Percentiles rank a stretch among this genome's conserved stretches.
These are phyloP conservation scores for Helicostylum pulchrum DNA, from an alignment of 192 early-diverging fungal genomes.

Conservation along the genomic window DNA sequence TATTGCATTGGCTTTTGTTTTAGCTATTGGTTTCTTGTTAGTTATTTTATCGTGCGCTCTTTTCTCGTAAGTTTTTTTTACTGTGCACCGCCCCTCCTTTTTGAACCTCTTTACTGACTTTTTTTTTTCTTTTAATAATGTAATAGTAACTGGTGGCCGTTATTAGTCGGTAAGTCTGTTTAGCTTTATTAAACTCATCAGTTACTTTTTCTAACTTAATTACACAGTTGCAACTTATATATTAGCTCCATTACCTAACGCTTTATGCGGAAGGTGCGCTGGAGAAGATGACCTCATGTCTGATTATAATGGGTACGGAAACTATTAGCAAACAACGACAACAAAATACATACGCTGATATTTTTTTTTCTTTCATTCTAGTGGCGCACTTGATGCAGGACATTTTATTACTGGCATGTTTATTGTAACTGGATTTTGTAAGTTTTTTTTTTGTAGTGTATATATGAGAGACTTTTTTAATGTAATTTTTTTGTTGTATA, in stretches of 20 bases:
- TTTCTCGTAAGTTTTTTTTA: conserved; percentile 60
- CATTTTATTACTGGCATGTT: conserved; percentile 90
- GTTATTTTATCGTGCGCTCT: conserved; percentile 95
- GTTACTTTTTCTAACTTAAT: not conserved
- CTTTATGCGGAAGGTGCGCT: conserved; percentile 71
- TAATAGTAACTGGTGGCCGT: conserved; percentile 91
- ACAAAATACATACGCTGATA: not conserved
- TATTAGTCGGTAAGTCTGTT: conserved; percentile 67
- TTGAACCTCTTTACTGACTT: not conserved
- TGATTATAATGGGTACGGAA: conserved; percentile 48
- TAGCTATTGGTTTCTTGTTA: conserved; percentile 88
- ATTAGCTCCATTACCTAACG: conserved; percentile 90
- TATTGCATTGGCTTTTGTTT: conserved; percentile 85
- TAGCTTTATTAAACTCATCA: not conserved
- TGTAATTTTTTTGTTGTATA: not conserved
- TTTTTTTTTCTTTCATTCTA: conserved; percentile 17
- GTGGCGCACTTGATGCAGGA: conserved; percentile 59
- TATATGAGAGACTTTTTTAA: too few species aligned
- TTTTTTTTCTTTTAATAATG: not conserved
- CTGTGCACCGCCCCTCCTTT: too few species aligned
- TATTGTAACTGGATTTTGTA: conserved; percentile 88
- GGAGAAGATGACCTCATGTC: conserved; percentile 68
- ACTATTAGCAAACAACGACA: not conserved
- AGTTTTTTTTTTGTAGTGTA: conserved; percentile 14
- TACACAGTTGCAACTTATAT: conserved; percentile 79